Evolutionary conservation across 495 filamentous ascomycete genomes (phyloP), one percentile per base, ranked within the genome.

Genomic region (Venustampulla echinocandica): DNA sequence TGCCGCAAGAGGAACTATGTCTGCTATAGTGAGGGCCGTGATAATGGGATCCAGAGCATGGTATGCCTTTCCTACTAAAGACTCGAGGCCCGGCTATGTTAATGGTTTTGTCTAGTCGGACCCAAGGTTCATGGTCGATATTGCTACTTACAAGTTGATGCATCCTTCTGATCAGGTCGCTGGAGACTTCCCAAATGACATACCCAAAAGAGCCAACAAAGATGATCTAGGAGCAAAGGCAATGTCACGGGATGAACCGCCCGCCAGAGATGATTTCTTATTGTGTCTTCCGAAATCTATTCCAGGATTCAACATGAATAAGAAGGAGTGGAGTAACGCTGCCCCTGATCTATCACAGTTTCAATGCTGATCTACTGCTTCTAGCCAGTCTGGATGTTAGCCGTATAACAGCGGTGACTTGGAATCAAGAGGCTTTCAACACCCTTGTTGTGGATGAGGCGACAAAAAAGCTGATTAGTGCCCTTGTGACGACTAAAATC

Each of bases 381-480:
- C 3, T 7, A 40, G 37, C 5, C 4, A 40, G 17, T 21, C 25
- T 52, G 23, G 25, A 45, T 23, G 21, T 46, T 17, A 11, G 15
- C 15, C 15, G 14, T 10, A 35, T 42, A n/a, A 1, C 25, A 7
- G 11, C 20, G 20, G 35, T 49, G 6, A 25, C 15, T 7, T 55
- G 46, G 47, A 50, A 50, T 34, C 25, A 46, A 48, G 27, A 61
- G 1, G 69, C 69, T 15, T 80, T 80, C 49, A 64, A 73, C 10
- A 63, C 63, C 0, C 59, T 81, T 0, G 72, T 79, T 4, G 49
- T 79, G 0, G 61, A 69, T 1, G 14, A 49, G 2, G 54, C 64
- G 19, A 67, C 66, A 13, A 77, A 75, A 50, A 61, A 70, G n/a
- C 57, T 77, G 1, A 60, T 79, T 15, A 50, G 61, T 38, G 68